Base-by-base conservation (phyloP, 495 filamentous ascomycete species). In the Xylaria intraflava region DNA sequence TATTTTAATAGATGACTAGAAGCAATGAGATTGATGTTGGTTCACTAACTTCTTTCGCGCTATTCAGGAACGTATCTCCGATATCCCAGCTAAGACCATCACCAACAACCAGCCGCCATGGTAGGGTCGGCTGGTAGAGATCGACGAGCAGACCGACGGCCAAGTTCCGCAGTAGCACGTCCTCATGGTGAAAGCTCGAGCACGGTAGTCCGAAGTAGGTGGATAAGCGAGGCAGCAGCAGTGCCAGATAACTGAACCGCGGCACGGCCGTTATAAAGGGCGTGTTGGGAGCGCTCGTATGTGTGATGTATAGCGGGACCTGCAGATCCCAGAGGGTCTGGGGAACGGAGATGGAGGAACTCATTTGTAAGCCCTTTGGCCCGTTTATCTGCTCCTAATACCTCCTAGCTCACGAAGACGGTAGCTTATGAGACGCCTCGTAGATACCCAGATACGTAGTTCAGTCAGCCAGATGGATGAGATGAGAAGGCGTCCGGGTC, bases 51-150 rank as follows among this genome's bases (percentile, higher is more conserved):
- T 95, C 92, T 69, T 97, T 99, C 54, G 94, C 89, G 56, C 83
- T 86, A 61, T 98, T 96, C 57, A 94, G 88, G 65, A 90, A 97
- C 0, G 90, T 86, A 66, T 97, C 93, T 51, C 86, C 83, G 16
- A 80, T 94, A 55, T 95, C 84, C 56, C 83, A 87, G 58, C 90
- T 79, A 44, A 62, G 60, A 42, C 75, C 78, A 50, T 76, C 75
- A 14, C 66, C 59, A 6, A 92, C 78, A 1, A 73, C 75, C 45
- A 99, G 68, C 16, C 75, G 76, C 93, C 93, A 99, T 2, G 93
- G 90, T 20, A 91, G 67, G 17, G 57, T 39, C 8, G 61, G 51
- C 19, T 80, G 75, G 51, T 79, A 96, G 11, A 97, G 80, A 67
- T 99, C 93, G 64, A 87, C 89, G 24, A 97, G 79, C 19, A 99